Evolutionary conservation across 1,284 basidiomycete species (phyloP).

Genomic region (Ustilago vetiveriae): DNA sequence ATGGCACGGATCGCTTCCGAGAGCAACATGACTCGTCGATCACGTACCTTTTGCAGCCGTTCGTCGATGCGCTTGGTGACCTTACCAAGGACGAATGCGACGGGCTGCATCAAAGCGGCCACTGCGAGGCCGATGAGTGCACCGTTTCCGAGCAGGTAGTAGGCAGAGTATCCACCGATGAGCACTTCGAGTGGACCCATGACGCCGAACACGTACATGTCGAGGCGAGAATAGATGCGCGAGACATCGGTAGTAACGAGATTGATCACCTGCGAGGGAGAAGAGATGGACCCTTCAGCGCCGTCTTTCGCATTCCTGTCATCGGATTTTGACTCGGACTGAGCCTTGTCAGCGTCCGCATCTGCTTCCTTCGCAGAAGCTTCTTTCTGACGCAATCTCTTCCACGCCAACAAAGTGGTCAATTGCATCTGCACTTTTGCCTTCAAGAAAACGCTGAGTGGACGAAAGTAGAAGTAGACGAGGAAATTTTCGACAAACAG

Average conservation of each 20-base stretch:
- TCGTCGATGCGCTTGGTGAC: constrained; percentile 34
- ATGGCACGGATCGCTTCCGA: constrained; percentile 48
- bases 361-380: constrained; percentile 9
- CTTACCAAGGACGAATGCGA: constrained; percentile 22
- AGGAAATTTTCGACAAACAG: constrained; percentile 16
- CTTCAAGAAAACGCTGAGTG: constrained; percentile 16
- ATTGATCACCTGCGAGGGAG: constrained; percentile 40
- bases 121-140: constrained; percentile 31
- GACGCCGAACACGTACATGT: constrained; percentile 30
- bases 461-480: constrained; percentile 29
- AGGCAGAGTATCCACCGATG: constrained; percentile 32
- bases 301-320: not conserved
- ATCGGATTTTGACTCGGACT: not conserved
- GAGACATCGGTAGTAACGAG: constrained; percentile 37
- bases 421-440: constrained; percentile 22
- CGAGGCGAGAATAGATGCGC: constrained; percentile 22
- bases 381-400: constrained; percentile 37
- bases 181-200: constrained; percentile 44
- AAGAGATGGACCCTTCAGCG: not conserved
- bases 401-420: constrained; percentile 34
- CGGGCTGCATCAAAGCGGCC: constrained; percentile 30
- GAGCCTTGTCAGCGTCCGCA: not conserved
- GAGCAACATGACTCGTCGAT: constrained; percentile 39
- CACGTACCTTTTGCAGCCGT: constrained; percentile 32
- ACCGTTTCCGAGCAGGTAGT: constrained; percentile 33